These are phyloP conservation scores for Curvularia spicifera DNA, from an alignment of 2,329 filamentous ascomycete genomes.

Conservation along the genomic window DNA sequence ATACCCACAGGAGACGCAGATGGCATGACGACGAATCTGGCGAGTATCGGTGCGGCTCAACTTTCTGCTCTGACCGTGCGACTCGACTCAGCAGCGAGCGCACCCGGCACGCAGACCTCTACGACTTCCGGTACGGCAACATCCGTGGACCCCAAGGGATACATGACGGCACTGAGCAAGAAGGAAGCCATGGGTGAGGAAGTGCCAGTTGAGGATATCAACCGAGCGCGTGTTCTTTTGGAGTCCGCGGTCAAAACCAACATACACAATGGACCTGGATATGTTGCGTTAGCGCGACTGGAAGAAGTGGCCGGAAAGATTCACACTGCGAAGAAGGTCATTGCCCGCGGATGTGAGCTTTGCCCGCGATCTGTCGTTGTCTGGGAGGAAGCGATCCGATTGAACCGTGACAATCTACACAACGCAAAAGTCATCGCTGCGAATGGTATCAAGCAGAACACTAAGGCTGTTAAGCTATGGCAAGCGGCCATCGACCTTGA, in stretches of 20 bases:
- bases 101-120: slow-evolving; percentile 69
- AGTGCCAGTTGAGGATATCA: slow-evolving; percentile 84
- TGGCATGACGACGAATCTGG: slow-evolving; percentile 97
- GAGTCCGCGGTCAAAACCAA: slow-evolving; percentile 98
- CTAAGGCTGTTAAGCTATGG: slow-evolving; percentile 87
- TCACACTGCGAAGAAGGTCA: slow-evolving; percentile 85
- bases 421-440: slow-evolving; percentile 97
- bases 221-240: slow-evolving; percentile 88
- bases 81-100: slow-evolving; percentile 79
- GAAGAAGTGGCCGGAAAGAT: slow-evolving; percentile 93
- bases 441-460: slow-evolving; percentile 89
- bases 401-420: slow-evolving; percentile 76
- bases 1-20: slow-evolving; percentile 69
- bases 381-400: slow-evolving; percentile 93
- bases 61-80: slow-evolving; percentile 96
- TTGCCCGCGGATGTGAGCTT: slow-evolving; percentile 84
- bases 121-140: slow-evolving; percentile 77
- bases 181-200: slow-evolving; percentile 80
- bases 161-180: slow-evolving; percentile 88
- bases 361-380: slow-evolving; percentile 94
- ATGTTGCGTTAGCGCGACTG: slow-evolving; percentile 91
- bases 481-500: slow-evolving; percentile 95
- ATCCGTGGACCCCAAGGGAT: slow-evolving; percentile 92
- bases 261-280: slow-evolving; percentile 89
- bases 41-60: slow-evolving; percentile 92